A percentile compares a stretch with the other conserved stretches of the same genome.
Conservation (phyloP, 345 rosid genomes). For the Eucalyptus polybractea region DNA sequence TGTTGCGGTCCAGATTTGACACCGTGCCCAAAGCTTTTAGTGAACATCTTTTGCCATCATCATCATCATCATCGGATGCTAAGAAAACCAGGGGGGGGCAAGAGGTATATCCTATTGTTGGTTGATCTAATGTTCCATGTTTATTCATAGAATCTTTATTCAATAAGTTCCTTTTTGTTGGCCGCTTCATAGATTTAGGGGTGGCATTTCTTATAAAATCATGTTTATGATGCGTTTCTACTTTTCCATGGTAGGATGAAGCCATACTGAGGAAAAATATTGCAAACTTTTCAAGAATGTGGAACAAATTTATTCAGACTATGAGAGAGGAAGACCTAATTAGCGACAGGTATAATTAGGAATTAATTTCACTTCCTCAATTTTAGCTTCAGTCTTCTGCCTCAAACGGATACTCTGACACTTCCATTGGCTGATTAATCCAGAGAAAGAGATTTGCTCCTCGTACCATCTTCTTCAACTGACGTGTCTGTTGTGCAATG, state of each 20-base stretch:
- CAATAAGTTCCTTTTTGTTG: no score
- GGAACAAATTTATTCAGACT: conserved; percentile 78
- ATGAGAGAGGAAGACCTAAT: conserved; percentile 89
- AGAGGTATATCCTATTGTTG: conserved; percentile 18
- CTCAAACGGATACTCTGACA: neutral
- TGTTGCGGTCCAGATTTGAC: conserved; percentile 88
- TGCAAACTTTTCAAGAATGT: conserved; percentile 66
- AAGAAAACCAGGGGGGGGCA: conserved; percentile 7
- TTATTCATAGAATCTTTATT: no score
- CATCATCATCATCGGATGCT: conserved; percentile 10
- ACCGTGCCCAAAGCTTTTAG: conserved; percentile 63
- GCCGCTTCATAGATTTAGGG: no score
- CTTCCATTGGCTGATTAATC: conserved; percentile 3
- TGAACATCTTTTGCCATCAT: conserved; percentile 48
- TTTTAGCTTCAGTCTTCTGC: neutral
- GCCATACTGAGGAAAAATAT: conserved; percentile 30
- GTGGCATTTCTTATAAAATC: neutral
- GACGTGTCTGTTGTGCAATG: conserved; percentile 77
- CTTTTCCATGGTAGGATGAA: conserved; percentile 43
- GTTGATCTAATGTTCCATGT: neutral
- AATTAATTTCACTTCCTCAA: neutral
- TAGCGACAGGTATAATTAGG: conserved; percentile 47
- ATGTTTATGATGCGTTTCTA: neutral
- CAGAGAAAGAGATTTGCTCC: conserved; percentile 86
- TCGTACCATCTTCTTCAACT: conserved; percentile 68